phyloP scores from a whole-genome alignment of 2,329 filamentous ascomycete genomes.

The Fusarium hostae region DNA sequence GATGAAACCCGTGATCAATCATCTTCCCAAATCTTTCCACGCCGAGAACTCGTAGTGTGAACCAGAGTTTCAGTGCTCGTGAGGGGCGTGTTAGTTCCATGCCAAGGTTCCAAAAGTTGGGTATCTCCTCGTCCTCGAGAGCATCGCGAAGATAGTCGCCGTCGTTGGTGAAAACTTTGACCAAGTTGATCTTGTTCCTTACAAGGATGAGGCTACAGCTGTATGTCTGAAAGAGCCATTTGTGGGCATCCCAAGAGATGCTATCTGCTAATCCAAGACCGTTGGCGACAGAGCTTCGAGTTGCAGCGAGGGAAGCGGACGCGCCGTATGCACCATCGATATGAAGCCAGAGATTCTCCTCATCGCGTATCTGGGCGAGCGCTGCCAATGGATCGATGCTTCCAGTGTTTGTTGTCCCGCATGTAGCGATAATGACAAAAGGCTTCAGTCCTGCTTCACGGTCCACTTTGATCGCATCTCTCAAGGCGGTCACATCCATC shows the following conservation, averaged over 20 bases:
- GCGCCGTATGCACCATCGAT: conserved; percentile 20
- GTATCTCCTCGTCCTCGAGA: conserved; percentile 15
- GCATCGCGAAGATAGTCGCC: conserved; percentile 19
- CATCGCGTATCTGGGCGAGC: not conserved
- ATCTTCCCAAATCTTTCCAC: conserved; percentile 1
- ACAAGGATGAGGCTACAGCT: conserved; percentile 15
- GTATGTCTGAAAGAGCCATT: conserved; percentile 20
- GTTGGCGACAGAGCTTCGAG: not conserved
- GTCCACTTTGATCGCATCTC: not conserved
- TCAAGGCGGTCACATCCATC: not conserved
- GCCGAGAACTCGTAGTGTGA: conserved; percentile 8
- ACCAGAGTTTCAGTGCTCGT: conserved; percentile 12
- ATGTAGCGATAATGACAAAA: conserved; percentile 5
- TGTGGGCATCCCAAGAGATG: conserved; percentile 22
- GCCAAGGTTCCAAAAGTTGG: conserved; percentile 21
- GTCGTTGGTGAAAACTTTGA: conserved; percentile 9
- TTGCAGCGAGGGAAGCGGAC: not conserved
- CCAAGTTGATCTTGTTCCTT: not conserved
- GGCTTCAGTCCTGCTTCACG: not conserved
- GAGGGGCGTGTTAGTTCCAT: conserved; percentile 13
- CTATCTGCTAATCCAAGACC: conserved; percentile 17
- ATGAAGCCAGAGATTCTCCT: conserved; percentile 18
- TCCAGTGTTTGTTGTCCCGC: conserved; percentile 16
- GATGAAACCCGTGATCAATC: conserved; percentile 1
- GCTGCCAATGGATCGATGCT: not conserved